Base-by-base conservation (phyloP, 2,329 filamentous ascomycete genomes). In the Exophiala phaeomuriformis region DNA sequence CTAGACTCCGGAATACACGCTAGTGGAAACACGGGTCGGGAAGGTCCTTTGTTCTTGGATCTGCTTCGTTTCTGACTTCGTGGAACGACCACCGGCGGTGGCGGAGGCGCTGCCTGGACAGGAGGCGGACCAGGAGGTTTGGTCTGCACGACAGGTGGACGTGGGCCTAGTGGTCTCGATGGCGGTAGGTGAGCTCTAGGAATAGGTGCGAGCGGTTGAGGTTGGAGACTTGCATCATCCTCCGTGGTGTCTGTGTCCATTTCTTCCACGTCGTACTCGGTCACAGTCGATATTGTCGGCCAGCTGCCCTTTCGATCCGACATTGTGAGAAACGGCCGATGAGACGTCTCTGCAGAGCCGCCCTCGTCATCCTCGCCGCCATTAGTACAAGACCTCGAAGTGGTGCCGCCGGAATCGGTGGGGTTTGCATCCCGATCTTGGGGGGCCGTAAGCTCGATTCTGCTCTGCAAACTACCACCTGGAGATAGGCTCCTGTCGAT, bases 1-100 rank as follows among this genome's bases (percentile, higher is more conserved):
- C 45, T 41, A 12, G 48, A 43, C 36, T 51, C 49, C 3, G 49
- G 49, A 29, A 51, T 51, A 39, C 49, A 51, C 1, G 49, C 49
- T n/a, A 51, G 9, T 8, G 49, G 49, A 19, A 51, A 27, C 5
- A 46, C 41, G 12, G 30, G 49, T 41, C 32, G 28, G 30, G 33
- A 51, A 7, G 12, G 30, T 30, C 35, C 31, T 32, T 45, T 46
- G 29, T 29, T 12, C n/a, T 46, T 42, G 28, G 49, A 51, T 28
- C 27, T 39, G 32, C 28, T 51, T 6, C 19, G 40, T 32, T 19
- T 27, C 30, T n/a, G 36, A 30, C n/a, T 35, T 28, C 33, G 9
- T 28, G 30, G 3, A 4, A 49, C 12, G 10, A 41, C 36, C 2
- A 19, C 37, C 19, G 36, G 32, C 5, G 36, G 33, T 19, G 27